A percentile compares a stretch with the other conserved stretches of the same genome.
These are phyloP conservation scores for Anthoceros angustus DNA, from an alignment of 225 moss, liverwort and hornwort species.

Conservation along the genomic window DNA sequence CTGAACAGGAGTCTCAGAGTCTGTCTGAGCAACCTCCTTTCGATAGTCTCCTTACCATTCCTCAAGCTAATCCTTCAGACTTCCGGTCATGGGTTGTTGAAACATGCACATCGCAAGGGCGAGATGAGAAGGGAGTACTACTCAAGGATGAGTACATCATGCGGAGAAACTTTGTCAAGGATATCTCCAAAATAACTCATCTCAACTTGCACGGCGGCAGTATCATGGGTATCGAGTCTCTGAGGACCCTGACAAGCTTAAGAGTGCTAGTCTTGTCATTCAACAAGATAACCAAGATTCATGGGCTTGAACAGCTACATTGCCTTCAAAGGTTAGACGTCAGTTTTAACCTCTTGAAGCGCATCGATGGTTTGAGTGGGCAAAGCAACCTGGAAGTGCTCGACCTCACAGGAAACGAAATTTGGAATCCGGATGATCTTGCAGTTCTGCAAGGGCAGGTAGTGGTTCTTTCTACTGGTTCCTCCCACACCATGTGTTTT, in stretches of 20 bases:
- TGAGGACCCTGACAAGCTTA: conserved; percentile 37
- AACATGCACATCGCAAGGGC: background rate
- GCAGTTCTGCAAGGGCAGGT: conserved; percentile 47
- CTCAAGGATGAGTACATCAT: conserved; percentile 43
- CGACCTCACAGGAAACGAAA: conserved; percentile 71
- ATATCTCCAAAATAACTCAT: conserved; percentile 35
- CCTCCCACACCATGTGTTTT: background rate
- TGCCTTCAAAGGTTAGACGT: conserved; percentile 63
- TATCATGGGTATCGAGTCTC: conserved; percentile 41
- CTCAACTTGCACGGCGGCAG: conserved; percentile 68
- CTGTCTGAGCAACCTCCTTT: background rate
- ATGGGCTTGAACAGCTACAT: conserved; percentile 47
- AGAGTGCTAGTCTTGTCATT: conserved; percentile 68
- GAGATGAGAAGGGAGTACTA: background rate
- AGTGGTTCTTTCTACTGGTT: conserved; percentile 7
- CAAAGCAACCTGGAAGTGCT: conserved; percentile 35
- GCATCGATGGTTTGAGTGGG: conserved; percentile 54
- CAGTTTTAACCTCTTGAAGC: conserved; percentile 56
- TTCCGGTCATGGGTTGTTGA: background rate
- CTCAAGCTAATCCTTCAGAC: background rate
- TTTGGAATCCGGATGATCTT: conserved; percentile 51
- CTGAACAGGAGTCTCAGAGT: background rate
- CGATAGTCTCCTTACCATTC: background rate
- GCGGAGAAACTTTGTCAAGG: conserved; percentile 22
- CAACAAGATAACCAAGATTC: conserved; percentile 65